Conservation (phyloP, 2,329 filamentous ascomycete species). For the Knufia petricola region DNA sequence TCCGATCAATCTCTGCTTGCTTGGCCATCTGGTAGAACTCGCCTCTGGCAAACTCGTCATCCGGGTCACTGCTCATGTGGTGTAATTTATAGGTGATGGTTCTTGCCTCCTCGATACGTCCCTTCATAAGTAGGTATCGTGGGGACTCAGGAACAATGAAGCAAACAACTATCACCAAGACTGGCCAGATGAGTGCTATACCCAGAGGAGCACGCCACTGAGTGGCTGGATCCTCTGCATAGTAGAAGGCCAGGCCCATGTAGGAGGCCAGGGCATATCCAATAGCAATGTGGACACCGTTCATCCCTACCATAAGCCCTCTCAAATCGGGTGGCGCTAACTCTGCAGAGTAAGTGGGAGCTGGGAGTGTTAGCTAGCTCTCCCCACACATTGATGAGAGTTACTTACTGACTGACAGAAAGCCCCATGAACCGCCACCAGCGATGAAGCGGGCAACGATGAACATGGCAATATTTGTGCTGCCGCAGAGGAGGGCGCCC, state of each 20-base stretch:
- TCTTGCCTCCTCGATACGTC: constrained; percentile 21
- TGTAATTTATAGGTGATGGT: constrained; percentile 20
- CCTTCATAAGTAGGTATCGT: constrained; percentile 24
- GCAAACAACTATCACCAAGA: constrained; percentile 14
- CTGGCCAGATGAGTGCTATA: constrained; percentile 13
- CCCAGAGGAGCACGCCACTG: constrained; percentile 17
- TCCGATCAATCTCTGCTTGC: constrained; percentile 15
- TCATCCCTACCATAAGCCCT: constrained; percentile 16
- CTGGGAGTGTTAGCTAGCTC: constrained; percentile 6
- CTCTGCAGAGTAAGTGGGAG: constrained; percentile 14
- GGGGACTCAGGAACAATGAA: constrained; percentile 24
- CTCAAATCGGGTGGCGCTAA: constrained; percentile 14
- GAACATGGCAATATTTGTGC: constrained; percentile 13
- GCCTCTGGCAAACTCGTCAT: constrained; percentile 13
- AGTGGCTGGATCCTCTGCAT: constrained; percentile 3
- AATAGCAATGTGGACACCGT: constrained; percentile 12
- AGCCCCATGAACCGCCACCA: constrained; percentile 14
- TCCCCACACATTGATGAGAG: neutral
- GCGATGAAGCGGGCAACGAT: constrained; percentile 14
- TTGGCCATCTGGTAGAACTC: constrained; percentile 19
- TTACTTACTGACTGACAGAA: constrained; percentile 11
- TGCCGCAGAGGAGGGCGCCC: constrained; percentile 11
- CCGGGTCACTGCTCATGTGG: constrained; percentile 13
- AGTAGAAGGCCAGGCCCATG: constrained; percentile 17
- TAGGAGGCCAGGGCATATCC: constrained; percentile 15